Base-by-base conservation (phyloP, 2,329 filamentous ascomycete species). In the Aureobasidium sp. region DNA sequence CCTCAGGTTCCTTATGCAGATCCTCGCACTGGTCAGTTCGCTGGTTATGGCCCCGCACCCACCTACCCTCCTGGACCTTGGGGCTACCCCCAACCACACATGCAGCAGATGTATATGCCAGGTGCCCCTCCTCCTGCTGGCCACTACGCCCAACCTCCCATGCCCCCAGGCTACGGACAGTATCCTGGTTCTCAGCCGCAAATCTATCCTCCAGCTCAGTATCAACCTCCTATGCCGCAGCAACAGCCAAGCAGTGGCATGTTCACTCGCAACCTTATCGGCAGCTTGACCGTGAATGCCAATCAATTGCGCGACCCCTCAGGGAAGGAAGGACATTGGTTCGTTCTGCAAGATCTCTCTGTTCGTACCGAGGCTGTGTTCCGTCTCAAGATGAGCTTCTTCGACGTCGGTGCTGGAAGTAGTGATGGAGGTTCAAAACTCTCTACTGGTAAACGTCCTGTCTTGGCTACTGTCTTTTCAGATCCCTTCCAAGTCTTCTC, bases 251-350 rank as follows among this genome's bases (percentile, higher is more conserved):
- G 87, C 1, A 86, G 86, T 41, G 90, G 90, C 62, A 95, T 96
- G 90, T 96, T 93, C 72, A 97, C 92, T 0, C 82, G 93, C 59
- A 99, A 97, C 71, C 82, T 99, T 10, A 97, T 99, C 66, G 94
- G 94, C 1, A 96, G 90, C 73, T 79, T 96, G 57, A 87, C 90
- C 6, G 92, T 92, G 36, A 96, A 92, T 70, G 93, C 93, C 1
- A 93, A 92, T 71, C 85, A 88, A 36, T 81, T 97, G 59, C 87
- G 84, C 2, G 92, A 97, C 67, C 84, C 86, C 0, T 80, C 89
- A 17, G 87, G 90, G 66, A 89, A 90, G 72, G 85, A 90, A 56
- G 93, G 93, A 1, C 92, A 96, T 66, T 99, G 93, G 93, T 99
- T 99, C 70, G 89, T 99, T 50, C 80, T 97, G 59, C 93, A 97